A percentile compares a stretch with the other conserved stretches of the same genome.
phyloP scores from a whole-genome alignment of 257 asterid genomes.

The Solanum clarkiae region DNA sequence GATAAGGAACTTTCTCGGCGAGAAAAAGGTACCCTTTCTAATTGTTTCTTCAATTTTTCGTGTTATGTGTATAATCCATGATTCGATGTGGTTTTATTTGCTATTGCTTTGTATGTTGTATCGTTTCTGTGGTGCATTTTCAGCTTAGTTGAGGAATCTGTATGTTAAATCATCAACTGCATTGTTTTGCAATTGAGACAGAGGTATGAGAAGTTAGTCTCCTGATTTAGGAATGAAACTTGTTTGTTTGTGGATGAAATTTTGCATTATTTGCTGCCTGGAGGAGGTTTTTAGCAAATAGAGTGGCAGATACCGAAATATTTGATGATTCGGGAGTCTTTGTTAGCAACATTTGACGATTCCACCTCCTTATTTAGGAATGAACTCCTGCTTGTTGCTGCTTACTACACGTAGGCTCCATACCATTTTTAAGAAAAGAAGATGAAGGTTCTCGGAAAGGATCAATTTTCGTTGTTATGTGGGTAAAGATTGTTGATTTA shows the following conservation, averaged over 20 bases:
- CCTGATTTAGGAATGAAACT: neutral
- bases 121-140: neutral
- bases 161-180: neutral
- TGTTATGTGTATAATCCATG: neutral
- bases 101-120: neutral
- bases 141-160: neutral
- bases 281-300: neutral
- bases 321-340: neutral
- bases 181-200: neutral
- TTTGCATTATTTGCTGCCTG: neutral
- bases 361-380: too few species aligned
- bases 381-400: too few species aligned
- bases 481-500: neutral
- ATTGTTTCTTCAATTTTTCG: neutral
- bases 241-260: neutral
- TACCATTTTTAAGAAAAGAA: neutral
- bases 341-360: too few species aligned
- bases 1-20: neutral
- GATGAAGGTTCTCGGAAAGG: neutral
- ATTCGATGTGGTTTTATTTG: neutral
- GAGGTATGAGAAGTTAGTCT: neutral
- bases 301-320: neutral
- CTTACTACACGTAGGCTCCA: neutral
- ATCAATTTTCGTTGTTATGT: neutral
- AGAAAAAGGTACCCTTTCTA: neutral